These are phyloP conservation scores for Elasticomyces elasticus DNA, from an alignment of 495 filamentous ascomycete species.

Conservation along the genomic window DNA sequence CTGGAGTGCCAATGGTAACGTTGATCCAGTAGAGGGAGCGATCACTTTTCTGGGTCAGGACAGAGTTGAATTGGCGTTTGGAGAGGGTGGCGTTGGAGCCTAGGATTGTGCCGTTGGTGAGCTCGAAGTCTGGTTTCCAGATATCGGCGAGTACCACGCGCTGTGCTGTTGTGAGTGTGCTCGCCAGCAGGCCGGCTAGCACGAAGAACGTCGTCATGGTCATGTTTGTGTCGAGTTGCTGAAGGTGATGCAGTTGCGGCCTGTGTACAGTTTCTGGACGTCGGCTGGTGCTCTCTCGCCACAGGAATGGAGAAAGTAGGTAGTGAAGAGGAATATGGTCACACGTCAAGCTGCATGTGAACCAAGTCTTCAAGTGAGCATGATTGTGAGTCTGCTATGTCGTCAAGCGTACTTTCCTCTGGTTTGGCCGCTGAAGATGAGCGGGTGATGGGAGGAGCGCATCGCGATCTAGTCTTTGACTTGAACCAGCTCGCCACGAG, in stretches of 20 bases:
- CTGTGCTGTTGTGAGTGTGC: not conserved
- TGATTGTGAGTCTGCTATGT: not conserved
- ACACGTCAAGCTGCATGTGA: not conserved
- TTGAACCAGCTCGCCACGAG: no score
- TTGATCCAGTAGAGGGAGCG: slow-evolving; percentile 37
- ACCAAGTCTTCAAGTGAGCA: not conserved
- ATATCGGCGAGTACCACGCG: slow-evolving; percentile 3
- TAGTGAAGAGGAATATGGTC: not conserved
- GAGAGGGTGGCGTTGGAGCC: not conserved
- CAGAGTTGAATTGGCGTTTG: not conserved
- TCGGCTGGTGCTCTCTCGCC: no score
- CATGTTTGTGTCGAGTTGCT: not conserved
- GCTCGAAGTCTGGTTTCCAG: not conserved
- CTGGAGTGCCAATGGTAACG: slow-evolving; percentile 35
- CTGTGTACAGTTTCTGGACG: no score
- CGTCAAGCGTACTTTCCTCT: not conserved
- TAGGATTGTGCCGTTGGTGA: not conserved
- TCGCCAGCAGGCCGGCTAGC: not conserved
- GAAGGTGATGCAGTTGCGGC: no score
- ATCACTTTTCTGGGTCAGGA: slow-evolving; percentile 3
- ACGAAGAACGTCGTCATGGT: not conserved
- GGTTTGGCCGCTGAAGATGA: no score
- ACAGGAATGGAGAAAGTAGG: no score
- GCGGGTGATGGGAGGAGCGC: no score
- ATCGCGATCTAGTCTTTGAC: no score